Evolutionary conservation across 371 early-diverging fungal genomes (phyloP), one percentile per base, ranked within the genome.

Genomic region (Mortierella sp.): DNA sequence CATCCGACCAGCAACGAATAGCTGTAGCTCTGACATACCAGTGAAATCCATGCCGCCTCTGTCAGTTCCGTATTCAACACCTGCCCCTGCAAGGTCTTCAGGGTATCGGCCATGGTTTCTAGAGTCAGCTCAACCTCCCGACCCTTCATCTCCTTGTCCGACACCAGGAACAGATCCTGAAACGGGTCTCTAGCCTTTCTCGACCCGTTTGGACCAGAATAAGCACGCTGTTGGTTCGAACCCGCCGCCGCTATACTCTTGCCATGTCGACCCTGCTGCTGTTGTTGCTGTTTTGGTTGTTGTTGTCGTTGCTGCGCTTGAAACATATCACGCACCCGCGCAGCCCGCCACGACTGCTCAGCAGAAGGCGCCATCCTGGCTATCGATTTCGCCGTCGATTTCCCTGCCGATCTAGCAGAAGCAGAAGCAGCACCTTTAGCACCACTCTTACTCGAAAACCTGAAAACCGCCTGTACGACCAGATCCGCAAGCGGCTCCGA

Each of bases 311-410:
- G 40, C 39, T 70, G 53, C n/a, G 67, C 67, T n/a, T 16, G 26
- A 67, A 78, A 61, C 61, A 77, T 66, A 40, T 73, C 78, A 11
- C 61, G 64, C 44, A 79, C 22, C 45, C 79, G 53, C 14, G 52
- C 44, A 22, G 67, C 50, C 2, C 70, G 61, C 79, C 79, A 78
- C 26, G 31, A 55, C 55, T 55, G 55, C 26, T 55, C 55, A 0
- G 34, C 55, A 55, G 55, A 55, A 55, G 55, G 55, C 0, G n/a
- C n/a, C n/a, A 16, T 37, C 39, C 29, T 48, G 16, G 68, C 31
- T 43, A 4, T 40, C 16, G 69, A 26, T 43, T 41, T 50, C 64
- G 26, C 7, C 26, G n/a, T 63, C 43, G 16, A 41, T n/a, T 11
- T 22, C 2, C 14, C 10, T 37, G 4, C 6, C 48, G 39, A 47